These are phyloP conservation scores for Lachancea sp. DNA, from an alignment of 805 yeast genomes.

Conservation along the genomic window DNA sequence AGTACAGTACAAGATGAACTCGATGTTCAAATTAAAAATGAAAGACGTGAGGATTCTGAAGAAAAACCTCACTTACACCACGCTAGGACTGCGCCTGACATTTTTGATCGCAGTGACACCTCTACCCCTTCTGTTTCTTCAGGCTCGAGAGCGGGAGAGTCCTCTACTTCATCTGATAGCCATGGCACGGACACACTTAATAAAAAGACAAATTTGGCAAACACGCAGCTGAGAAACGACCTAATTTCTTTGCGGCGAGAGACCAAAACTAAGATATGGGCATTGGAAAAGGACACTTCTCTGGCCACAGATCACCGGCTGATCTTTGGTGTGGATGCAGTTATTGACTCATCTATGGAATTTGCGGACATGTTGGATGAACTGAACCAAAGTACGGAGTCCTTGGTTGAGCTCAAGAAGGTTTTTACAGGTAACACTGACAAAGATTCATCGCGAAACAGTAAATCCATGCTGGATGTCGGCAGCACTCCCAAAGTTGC, in stretches of 20 bases:
- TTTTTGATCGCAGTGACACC: not conserved
- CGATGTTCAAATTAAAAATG: not conserved
- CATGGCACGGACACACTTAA: not conserved
- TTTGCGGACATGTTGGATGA: constrained; percentile 23
- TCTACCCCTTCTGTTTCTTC: not conserved
- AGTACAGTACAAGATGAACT: constrained; percentile 12
- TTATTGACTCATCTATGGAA: constrained; percentile 20
- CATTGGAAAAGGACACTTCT: not conserved
- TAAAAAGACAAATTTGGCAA: not conserved
- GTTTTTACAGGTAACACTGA: constrained; percentile 24
- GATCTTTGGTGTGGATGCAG: constrained; percentile 13
- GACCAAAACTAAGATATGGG: not conserved
- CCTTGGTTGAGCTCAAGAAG: constrained; percentile 20
- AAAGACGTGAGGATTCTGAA: not conserved
- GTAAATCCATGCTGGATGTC: constrained; percentile 24
- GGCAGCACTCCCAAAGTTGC: constrained; percentile 7
- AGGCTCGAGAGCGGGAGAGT: not conserved
- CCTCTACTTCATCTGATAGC: not conserved
- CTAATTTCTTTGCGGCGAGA: not conserved
- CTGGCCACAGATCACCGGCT: constrained; percentile 4
- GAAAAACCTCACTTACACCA: not conserved
- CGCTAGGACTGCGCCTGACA: not conserved
- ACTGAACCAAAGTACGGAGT: constrained; percentile 15
- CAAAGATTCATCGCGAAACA: constrained; percentile 7
- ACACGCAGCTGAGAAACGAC: not conserved